Base-by-base conservation (phyloP, 2,329 filamentous ascomycete genomes). In the Dothidotthia symphoricarpi region DNA sequence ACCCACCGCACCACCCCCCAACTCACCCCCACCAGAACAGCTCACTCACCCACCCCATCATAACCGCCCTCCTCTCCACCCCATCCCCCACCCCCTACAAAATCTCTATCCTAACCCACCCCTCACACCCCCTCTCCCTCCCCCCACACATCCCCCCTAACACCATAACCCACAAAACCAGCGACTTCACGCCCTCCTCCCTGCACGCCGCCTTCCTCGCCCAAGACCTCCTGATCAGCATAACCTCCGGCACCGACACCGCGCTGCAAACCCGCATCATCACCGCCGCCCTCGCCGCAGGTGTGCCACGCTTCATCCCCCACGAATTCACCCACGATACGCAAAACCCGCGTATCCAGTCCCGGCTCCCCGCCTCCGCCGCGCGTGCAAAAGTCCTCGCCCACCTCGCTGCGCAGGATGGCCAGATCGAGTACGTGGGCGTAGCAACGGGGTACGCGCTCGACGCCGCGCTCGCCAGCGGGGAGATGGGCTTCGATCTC, bases 221-320 rank as follows among this genome's bases (percentile, higher is more conserved):
- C 8, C 54, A 63, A 24, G 64, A 72, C 32, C 55, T 69, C 2
- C 51, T 70, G 15, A 57, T 73, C 35, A 65, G 49, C 33, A 61
- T 58, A 2, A 41, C 55, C 17, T 51, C 50, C 10, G 55, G 64
- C 12, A 54, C 56, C n/a, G 46, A 60, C 25, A 49, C 45, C 14
- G 45, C 50, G 1, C 36, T 54, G 15, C 55, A 59, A n/a, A 45
- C 53, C 14, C 38, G 46, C 8, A 59, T 73, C 19, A 56, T 72
- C 27, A 61, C 71, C 29, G 70, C 69, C 13, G 55, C 64, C 12
- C 45, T 69, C 28, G 57, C 63, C 12, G 67, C 66, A 6, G 63
- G 66, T 7, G 69, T 72, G 3, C 57, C 51, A 30, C 61, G 66
- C 12, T 67, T 71, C 47, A 60, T 73, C 17, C 69, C 70, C 9